Percentiles rank a stretch among this genome's conserved stretches.
phyloP scores from a whole-genome alignment of 2,329 filamentous ascomycete species.

The Xylariaceae sp. region DNA sequence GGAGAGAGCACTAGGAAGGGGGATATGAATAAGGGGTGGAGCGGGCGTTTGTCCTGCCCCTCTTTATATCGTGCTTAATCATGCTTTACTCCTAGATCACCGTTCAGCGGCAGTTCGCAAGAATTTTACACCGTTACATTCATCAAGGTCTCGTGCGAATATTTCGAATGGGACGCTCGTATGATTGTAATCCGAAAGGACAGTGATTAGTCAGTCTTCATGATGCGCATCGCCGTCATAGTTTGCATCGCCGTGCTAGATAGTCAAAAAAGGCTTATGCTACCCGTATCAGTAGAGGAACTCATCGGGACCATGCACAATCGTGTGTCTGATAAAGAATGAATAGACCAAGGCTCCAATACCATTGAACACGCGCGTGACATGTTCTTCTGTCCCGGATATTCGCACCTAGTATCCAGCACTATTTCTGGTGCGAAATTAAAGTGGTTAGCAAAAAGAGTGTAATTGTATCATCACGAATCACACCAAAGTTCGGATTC shows the following conservation, averaged over 20 bases:
- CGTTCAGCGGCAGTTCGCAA: slow-evolving; percentile 24
- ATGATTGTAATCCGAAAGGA: neutral
- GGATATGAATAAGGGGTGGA: slow-evolving; percentile 1
- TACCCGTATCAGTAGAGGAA: too few species aligned
- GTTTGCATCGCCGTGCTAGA: neutral
- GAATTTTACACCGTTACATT: slow-evolving; percentile 15
- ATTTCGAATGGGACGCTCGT: neutral
- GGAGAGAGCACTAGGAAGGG: neutral
- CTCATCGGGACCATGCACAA: too few species aligned
- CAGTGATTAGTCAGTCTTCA: neutral
- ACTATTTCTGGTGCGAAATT: too few species aligned
- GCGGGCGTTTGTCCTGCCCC: neutral
- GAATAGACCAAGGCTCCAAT: too few species aligned
- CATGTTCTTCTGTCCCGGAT: too few species aligned
- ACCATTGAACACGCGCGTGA: too few species aligned
- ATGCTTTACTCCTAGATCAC: slow-evolving; percentile 23
- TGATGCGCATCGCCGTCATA: neutral
- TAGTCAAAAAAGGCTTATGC: too few species aligned
- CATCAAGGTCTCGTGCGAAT: neutral
- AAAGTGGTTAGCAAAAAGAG: too few species aligned
- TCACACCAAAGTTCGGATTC: too few species aligned
- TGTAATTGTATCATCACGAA: too few species aligned
- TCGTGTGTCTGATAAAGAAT: too few species aligned
- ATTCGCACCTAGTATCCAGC: too few species aligned
- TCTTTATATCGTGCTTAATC: slow-evolving; percentile 24